These are phyloP conservation scores for Salvia hispanica DNA, from an alignment of 257 asterid species.

Conservation along the genomic window DNA sequence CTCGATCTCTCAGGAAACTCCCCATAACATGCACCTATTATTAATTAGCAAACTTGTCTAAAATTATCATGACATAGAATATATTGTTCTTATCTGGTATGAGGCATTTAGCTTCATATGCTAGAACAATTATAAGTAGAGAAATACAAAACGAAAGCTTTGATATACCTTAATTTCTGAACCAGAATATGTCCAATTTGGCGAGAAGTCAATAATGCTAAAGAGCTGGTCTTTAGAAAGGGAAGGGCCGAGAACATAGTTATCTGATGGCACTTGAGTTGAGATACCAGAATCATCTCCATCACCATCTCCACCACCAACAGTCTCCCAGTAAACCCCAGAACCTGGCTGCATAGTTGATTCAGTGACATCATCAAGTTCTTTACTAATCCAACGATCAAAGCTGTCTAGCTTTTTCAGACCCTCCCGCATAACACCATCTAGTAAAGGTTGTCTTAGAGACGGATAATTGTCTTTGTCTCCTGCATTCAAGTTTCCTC, in stretches of 20 bases:
- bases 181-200: conserved; percentile 78
- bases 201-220: conserved; percentile 82
- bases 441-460: conserved; percentile 63
- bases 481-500: conserved; percentile 43
- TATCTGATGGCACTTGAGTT: conserved; percentile 60
- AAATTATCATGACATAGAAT: conserved; percentile 20
- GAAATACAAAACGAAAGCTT: conserved; percentile 24
- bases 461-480: conserved; percentile 54
- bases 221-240: conserved; percentile 84
- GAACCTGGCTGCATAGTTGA: conserved; percentile 60
- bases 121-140: conserved; percentile 14
- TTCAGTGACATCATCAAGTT: conserved; percentile 88
- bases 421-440: conserved; percentile 63
- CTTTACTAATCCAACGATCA: conserved; percentile 96
- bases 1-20: conserved; percentile 59
- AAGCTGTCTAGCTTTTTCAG: conserved; percentile 93
- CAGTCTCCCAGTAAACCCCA: conserved; percentile 75
- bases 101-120: conserved; percentile 20
- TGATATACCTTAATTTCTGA: conserved; percentile 67
- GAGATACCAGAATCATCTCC: conserved; percentile 64
- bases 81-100: neutral
- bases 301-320: conserved; percentile 66
- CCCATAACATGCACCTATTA: conserved; percentile 72
- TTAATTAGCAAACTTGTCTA: no score
- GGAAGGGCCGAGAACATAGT: conserved; percentile 71